Conservation (phyloP, 495 filamentous ascomycete genomes). For the Niebla homalea region DNA sequence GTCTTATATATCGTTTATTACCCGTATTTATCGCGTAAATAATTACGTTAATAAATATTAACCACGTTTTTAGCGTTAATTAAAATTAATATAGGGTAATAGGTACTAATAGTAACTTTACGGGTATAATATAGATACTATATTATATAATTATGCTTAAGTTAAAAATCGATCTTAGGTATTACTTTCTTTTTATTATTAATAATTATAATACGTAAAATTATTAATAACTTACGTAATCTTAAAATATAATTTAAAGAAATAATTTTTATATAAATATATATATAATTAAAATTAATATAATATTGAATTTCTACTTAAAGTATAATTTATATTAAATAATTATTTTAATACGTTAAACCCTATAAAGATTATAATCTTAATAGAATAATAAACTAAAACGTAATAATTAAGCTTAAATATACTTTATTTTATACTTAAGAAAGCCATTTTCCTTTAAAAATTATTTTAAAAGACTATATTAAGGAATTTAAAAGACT, state of each 20-base stretch:
- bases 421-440: too few species aligned
- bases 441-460: too few species aligned
- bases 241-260: slow-evolving; percentile 1
- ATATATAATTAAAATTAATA: not conserved
- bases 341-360: slow-evolving; percentile 3
- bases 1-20: slow-evolving; percentile 7
- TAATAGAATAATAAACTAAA: not conserved
- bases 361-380: not conserved
- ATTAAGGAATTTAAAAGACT: not conserved
- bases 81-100: too few species aligned
- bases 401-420: too few species aligned
- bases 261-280: slow-evolving; percentile 8
- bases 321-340: too few species aligned
- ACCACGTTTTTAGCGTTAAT: too few species aligned
- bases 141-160: not conserved
- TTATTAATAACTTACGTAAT: not conserved
- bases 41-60: too few species aligned
- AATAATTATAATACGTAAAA: slow-evolving; percentile 1
- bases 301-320: not conserved
- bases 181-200: too few species aligned
- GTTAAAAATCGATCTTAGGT: too few species aligned
- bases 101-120: too few species aligned
- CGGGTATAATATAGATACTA: too few species aligned
- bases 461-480: too few species aligned
- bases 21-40: slow-evolving; percentile 4